Conservation (phyloP, 2,329 filamentous ascomycete species). For the Alternaria sp. region DNA sequence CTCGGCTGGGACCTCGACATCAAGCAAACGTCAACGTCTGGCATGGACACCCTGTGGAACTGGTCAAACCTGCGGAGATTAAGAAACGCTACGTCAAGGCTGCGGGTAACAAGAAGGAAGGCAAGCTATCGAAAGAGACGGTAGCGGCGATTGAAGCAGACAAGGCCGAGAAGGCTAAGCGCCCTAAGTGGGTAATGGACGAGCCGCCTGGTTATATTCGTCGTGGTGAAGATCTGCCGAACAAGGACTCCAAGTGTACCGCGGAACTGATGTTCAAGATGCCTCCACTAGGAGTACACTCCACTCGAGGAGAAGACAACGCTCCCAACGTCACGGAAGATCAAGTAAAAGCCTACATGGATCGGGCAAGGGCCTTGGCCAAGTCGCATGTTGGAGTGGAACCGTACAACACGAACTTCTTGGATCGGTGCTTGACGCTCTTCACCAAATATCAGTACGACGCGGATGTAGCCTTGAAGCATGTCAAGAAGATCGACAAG, state of each 20-base stretch:
- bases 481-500: slow-evolving; percentile 71
- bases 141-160: slow-evolving; percentile 82
- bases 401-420: slow-evolving; percentile 80
- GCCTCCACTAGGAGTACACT: slow-evolving; percentile 60
- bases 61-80: slow-evolving; percentile 85
- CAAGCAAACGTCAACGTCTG: slow-evolving; percentile 86
- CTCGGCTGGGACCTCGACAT: slow-evolving; percentile 86
- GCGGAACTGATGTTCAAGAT: slow-evolving; percentile 81
- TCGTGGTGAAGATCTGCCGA: slow-evolving; percentile 78
- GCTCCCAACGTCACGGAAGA: slow-evolving; percentile 56
- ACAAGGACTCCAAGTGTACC: slow-evolving; percentile 76
- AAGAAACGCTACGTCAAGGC: slow-evolving; percentile 76
- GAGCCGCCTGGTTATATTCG: slow-evolving; percentile 84
- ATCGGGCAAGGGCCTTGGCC: slow-evolving; percentile 68
- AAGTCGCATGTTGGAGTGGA: slow-evolving; percentile 70
- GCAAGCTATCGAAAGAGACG: slow-evolving; percentile 79
- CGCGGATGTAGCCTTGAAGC: slow-evolving; percentile 71
- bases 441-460: slow-evolving; percentile 77
- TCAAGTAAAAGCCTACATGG: slow-evolving; percentile 79
- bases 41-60: slow-evolving; percentile 86
- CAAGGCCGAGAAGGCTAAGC: slow-evolving; percentile 76
- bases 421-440: slow-evolving; percentile 80
- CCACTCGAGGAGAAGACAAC: slow-evolving; percentile 55
- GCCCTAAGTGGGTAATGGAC: slow-evolving; percentile 93
- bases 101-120: slow-evolving; percentile 72